Evolutionary conservation across 1,284 basidiomycete species (phyloP).

Genomic region (Naganishia liquefaciens): DNA sequence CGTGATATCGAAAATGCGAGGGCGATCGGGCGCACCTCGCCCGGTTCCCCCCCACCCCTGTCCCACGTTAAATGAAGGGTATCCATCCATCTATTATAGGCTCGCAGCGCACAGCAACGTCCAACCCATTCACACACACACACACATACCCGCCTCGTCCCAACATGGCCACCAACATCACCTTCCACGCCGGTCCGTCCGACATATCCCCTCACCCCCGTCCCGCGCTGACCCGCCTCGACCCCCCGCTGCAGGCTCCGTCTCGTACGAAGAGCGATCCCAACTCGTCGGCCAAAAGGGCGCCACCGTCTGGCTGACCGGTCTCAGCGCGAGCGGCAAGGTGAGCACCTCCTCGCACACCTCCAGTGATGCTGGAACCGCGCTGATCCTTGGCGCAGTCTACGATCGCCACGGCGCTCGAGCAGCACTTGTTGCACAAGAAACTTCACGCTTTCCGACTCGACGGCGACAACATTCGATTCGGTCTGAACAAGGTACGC

Average conservation of each 20-base stretch:
- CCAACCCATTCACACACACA: not conserved
- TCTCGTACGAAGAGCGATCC: conserved; percentile 67
- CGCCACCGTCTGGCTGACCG: conserved; percentile 92
- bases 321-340: conserved; percentile 86
- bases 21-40: not conserved
- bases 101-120: too few relatives aligned
- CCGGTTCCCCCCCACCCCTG: not conserved
- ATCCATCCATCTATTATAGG: too few relatives aligned
- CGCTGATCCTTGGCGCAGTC: conserved; percentile 61
- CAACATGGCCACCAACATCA: conserved; percentile 80
- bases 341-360: conserved; percentile 58
- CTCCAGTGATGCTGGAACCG: too few relatives aligned
- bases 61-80: not conserved
- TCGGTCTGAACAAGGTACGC: conserved; percentile 82
- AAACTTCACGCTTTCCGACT: conserved; percentile 85
- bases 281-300: conserved; percentile 74
- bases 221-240: not conserved
- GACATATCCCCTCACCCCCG: too few relatives aligned
- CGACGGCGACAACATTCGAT: conserved; percentile 95
- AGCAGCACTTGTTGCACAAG: conserved; percentile 89
- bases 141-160: not conserved
- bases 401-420: conserved; percentile 94
- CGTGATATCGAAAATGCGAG: conserved; percentile 20
- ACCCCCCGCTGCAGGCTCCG: conserved; percentile 65
- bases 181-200: conserved; percentile 68